Evolutionary conservation across 2,329 filamentous ascomycete genomes (phyloP), one percentile per base, ranked within the genome.

Genomic region (Alternaria consortialis): DNA sequence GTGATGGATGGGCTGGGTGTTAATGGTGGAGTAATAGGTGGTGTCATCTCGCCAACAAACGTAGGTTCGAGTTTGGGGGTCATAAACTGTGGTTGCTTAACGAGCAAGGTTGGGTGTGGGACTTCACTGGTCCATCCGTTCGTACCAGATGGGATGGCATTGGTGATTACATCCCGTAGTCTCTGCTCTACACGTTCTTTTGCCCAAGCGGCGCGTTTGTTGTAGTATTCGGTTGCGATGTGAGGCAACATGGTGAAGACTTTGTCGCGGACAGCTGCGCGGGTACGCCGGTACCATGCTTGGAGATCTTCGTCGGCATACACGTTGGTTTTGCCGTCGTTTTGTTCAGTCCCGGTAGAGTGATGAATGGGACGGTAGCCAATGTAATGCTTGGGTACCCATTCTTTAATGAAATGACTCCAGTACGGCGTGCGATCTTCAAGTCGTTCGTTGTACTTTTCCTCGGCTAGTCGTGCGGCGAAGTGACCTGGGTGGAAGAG

Each of bases 401-500:
- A 74, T 25, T 67, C 54, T 20, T 51, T 67, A 50, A 74, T 40
- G 37, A 74, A 74, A 27, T 62, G n/a, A 2, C 63, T 56, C 64
- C 70, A 70, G n/a, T 69, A 56, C 0, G 59, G 48, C 3, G 66
- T 62, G 11, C 65, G 64, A 11, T 71, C 65, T 17, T 63, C 57
- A 2, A 73, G 54, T 3, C 64, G 65, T 0, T 60, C 50, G 9
- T 54, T 32, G 43, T 69, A 74, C 15, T 67, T 68, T 2, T 63
- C 60, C 8, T 74, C 65, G n/a, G 63, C 51, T 2, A 70, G 57
- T 2, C 71, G 68, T 15, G 60, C 56, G 11, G 58, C 61, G 44
- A 73, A 74, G 39, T 74, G 69, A 7, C 52, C 64, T 20, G 68
- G 67, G 17, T 75, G 64, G 59, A 75, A 76, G 4, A 73, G 46